A percentile compares a stretch with the other conserved stretches of the same genome.
These are phyloP conservation scores for Sporobolomyces phaffii DNA, from an alignment of 768 basidiomycete genomes.

Conservation along the genomic window DNA sequence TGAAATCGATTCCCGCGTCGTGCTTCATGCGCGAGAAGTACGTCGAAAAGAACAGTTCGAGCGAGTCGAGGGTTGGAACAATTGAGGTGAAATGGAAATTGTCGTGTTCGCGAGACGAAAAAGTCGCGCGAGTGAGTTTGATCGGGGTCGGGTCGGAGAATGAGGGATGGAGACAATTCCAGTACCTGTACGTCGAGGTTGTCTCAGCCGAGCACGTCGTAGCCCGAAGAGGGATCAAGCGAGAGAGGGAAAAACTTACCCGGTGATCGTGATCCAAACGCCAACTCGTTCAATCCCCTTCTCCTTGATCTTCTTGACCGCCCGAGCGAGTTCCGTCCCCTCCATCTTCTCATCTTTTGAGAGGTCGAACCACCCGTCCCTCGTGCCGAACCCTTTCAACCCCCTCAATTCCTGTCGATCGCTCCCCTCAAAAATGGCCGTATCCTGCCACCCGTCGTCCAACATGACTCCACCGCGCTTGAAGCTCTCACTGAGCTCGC, in stretches of 20 bases:
- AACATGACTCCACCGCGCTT: constrained; percentile 31
- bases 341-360: background rate
- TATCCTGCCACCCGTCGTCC: constrained; percentile 43
- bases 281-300: constrained; percentile 34
- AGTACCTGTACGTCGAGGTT: constrained; percentile 11
- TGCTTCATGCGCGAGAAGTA: constrained; percentile 34
- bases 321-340: background rate
- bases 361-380: constrained; percentile 19
- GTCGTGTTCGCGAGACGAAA: background rate
- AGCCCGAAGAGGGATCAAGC: background rate
- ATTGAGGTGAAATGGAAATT: background rate
- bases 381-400: constrained; percentile 28
- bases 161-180: constrained; percentile 34
- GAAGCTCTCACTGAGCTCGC: background rate
- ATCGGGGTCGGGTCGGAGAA: background rate
- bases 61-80: constrained; percentile 21
- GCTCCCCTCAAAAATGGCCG: background rate
- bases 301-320: constrained; percentile 25
- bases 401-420: background rate
- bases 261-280: constrained; percentile 40
- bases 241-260: background rate
- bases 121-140: constrained; percentile 8
- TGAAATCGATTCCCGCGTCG: constrained; percentile 37
- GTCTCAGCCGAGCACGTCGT: background rate
- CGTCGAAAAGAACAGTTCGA: constrained; percentile 20